Evolutionary conservation across 208 protist genomes (phyloP).

Genomic region (Leishmania tropica): DNA sequence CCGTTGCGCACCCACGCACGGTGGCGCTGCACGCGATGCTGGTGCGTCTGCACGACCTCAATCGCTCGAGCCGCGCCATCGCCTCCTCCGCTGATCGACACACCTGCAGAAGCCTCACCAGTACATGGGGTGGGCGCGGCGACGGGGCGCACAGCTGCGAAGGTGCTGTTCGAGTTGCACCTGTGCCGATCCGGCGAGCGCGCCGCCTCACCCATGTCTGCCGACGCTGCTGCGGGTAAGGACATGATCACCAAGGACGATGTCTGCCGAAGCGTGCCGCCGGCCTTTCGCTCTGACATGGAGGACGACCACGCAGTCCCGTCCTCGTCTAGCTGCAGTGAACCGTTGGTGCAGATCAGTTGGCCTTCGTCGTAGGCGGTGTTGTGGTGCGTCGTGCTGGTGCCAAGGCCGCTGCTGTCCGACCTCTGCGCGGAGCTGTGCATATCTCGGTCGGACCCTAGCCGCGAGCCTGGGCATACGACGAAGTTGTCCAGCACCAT

Average conservation of each 20-base stretch:
- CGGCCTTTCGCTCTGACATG: no score
- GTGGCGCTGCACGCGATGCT: slow-evolving; percentile 30
- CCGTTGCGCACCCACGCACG: slow-evolving; percentile 38
- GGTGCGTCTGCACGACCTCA: slow-evolving; percentile 15
- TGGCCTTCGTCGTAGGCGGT: slow-evolving; percentile 1
- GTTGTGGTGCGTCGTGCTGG: neutral
- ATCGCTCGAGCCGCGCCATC: neutral
- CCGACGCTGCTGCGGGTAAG: neutral
- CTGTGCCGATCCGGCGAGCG: slow-evolving; percentile 13
- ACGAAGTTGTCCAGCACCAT: slow-evolving; percentile 42
- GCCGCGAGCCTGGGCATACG: slow-evolving; percentile 20
- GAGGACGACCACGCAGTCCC: neutral
- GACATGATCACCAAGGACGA: slow-evolving; percentile 11
- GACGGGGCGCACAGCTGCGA: neutral
- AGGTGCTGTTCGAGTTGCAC: neutral
- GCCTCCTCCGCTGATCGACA: neutral
- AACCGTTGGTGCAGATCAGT: neutral
- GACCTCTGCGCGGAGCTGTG: neutral
- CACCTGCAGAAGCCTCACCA: neutral
- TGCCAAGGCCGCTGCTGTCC: neutral
- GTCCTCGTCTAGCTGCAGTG: neutral
- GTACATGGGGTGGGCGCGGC: neutral
- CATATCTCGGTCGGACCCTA: neutral
- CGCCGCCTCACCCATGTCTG: neutral
- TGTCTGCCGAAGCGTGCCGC: neutral